These are phyloP conservation scores for Acer campestre DNA, from an alignment of 345 rosid species.

Conservation along the genomic window DNA sequence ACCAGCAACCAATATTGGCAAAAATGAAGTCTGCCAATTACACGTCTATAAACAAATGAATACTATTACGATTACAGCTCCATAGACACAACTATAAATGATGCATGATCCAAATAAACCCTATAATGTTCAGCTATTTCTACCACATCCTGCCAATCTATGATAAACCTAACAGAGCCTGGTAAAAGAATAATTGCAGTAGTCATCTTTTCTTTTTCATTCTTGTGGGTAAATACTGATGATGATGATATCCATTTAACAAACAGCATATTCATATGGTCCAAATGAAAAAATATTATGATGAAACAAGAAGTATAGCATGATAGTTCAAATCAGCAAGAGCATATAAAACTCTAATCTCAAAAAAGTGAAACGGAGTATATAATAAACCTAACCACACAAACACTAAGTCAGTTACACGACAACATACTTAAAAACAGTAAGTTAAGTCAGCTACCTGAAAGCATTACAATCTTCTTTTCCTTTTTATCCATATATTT, in stretches of 20 bases:
- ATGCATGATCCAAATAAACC: not conserved
- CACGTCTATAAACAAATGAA: not conserved
- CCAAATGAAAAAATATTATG: not conserved
- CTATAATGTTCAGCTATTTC: not conserved
- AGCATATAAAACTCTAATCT: conserved; percentile 1
- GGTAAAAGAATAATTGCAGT: not conserved
- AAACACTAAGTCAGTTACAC: not conserved
- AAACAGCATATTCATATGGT: not conserved
- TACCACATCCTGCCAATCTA: not conserved
- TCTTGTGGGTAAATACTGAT: not conserved
- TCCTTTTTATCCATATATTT: not conserved
- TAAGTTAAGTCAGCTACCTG: not conserved
- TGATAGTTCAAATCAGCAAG: not conserved
- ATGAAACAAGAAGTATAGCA: not conserved
- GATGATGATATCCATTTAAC: not conserved
- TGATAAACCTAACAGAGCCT: not conserved
- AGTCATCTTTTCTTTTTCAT: not conserved
- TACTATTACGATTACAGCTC: not conserved
- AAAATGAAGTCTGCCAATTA: not conserved
- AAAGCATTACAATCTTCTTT: conserved; percentile 5
- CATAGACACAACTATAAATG: not conserved
- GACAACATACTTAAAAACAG: not conserved
- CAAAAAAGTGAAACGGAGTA: no score
- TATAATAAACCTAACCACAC: not conserved
- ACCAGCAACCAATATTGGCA: not conserved